Percentiles rank a stretch among this genome's conserved stretches.
These are phyloP conservation scores for Mucor piriformis DNA, from an alignment of 371 early-diverging fungal genomes.

Conservation along the genomic window DNA sequence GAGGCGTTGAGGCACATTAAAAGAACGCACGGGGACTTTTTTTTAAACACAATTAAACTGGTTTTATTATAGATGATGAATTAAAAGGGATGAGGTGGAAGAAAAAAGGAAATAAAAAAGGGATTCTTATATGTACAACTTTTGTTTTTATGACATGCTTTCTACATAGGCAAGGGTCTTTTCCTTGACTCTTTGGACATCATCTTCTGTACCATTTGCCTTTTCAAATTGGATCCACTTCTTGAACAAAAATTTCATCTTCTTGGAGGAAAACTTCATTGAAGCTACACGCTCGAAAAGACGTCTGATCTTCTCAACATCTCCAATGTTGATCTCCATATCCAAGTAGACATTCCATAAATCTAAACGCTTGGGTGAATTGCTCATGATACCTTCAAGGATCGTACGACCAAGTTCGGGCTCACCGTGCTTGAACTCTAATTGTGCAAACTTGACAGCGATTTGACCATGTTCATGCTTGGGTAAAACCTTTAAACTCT, in stretches of 20 bases:
- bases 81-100: not conserved
- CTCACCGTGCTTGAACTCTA: conserved; percentile 94
- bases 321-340: conserved; percentile 86
- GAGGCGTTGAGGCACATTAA: too few species aligned
- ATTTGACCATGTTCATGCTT: conserved; percentile 88
- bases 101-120: conserved; percentile 2
- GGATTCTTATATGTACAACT: conserved; percentile 14
- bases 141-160: conserved; percentile 34
- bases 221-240: conserved; percentile 95
- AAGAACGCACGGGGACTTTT: too few species aligned
- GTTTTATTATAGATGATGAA: too few species aligned
- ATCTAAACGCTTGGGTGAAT: conserved; percentile 92
- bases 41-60: too few species aligned
- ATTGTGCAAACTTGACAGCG: conserved; percentile 89
- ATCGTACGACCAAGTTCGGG: conserved; percentile 95
- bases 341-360: conserved; percentile 95
- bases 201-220: conserved; percentile 75
- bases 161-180: conserved; percentile 87
- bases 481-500: conserved; percentile 79
- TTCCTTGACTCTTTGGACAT: conserved; percentile 85
- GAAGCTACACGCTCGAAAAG: conserved; percentile 88
- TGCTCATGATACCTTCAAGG: conserved; percentile 91
- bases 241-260: conserved; percentile 98
- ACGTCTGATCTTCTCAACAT: conserved; percentile 69
- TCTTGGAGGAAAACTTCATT: conserved; percentile 90